These are phyloP conservation scores for Ceratocystis ficicola DNA, from an alignment of 2,329 filamentous ascomycete genomes.

Conservation along the genomic window DNA sequence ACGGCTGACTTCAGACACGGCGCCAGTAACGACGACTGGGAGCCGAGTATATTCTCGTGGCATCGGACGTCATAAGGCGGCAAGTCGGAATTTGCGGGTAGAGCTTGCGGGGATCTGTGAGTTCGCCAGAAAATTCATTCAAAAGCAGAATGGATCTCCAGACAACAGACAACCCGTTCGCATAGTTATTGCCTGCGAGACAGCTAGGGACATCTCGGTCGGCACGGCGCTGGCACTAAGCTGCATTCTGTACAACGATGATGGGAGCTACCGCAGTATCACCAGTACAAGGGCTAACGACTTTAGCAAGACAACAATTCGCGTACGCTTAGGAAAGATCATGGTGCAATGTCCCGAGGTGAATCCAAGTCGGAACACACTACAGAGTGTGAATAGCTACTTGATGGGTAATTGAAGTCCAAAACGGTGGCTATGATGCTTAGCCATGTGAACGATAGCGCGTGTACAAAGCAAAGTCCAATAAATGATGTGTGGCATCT, in stretches of 20 bases:
- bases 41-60: conserved; percentile 34
- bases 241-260: conserved; percentile 58
- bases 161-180: neutral
- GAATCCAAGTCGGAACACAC: conserved; percentile 70
- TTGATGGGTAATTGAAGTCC: conserved; percentile 51
- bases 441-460: too few species aligned
- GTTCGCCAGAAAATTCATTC: conserved; percentile 35
- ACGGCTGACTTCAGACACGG: conserved; percentile 33
- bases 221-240: conserved; percentile 64
- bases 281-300: conserved; percentile 23
- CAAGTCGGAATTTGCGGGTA: conserved; percentile 67
- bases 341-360: conserved; percentile 65
- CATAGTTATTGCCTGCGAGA: conserved; percentile 57
- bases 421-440: neutral
- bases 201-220: conserved; percentile 67
- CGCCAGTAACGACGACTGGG: conserved; percentile 34
- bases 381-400: conserved; percentile 87
- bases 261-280: conserved; percentile 37
- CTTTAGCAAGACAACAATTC: conserved; percentile 65
- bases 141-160: neutral
- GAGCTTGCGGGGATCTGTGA: conserved; percentile 51
- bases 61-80: conserved; percentile 60
- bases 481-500: too few species aligned
- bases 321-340: conserved; percentile 67
- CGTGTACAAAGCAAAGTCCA: too few species aligned